Percentiles rank a stretch among this genome's conserved stretches.
phyloP scores from a whole-genome alignment of 2,329 filamentous ascomycete species.

The Geoglossum cookeanum region DNA sequence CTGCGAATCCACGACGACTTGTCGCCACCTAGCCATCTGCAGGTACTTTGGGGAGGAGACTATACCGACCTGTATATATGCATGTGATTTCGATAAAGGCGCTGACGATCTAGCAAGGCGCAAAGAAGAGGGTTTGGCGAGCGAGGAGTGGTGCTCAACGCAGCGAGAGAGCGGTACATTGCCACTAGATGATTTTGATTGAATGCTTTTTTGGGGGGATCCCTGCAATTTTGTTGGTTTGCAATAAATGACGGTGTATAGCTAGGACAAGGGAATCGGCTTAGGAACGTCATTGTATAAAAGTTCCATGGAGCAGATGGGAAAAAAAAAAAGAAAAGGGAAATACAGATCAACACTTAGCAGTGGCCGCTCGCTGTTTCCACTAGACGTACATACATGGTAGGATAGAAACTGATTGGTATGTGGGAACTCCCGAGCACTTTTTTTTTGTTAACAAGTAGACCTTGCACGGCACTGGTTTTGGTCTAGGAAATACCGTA shows the following conservation, averaged over 20 bases:
- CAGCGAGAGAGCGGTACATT: background rate
- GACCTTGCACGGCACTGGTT: background rate
- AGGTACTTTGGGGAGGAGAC: slow-evolving; percentile 54
- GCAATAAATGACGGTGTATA: background rate
- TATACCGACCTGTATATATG: slow-evolving; percentile 44
- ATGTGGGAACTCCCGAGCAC: background rate
- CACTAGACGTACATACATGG: background rate
- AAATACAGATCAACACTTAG: background rate
- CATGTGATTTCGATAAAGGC: slow-evolving; percentile 65
- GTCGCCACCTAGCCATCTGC: slow-evolving; percentile 57
- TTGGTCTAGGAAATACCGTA: background rate
- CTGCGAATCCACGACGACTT: slow-evolving; percentile 56
- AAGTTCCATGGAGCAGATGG: background rate
- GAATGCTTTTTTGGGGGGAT: background rate
- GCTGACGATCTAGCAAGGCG: background rate
- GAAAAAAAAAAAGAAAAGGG: background rate
- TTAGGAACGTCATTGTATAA: background rate
- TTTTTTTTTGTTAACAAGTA: background rate
- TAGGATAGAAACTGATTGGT: background rate
- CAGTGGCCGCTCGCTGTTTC: background rate
- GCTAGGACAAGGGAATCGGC: background rate
- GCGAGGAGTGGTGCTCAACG: slow-evolving; percentile 2
- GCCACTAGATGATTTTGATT: background rate
- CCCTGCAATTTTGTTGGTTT: too few species aligned
- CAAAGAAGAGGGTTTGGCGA: background rate